Conservation (phyloP, 169 alveolate genomes). For the Eimeria acervulina region DNA sequence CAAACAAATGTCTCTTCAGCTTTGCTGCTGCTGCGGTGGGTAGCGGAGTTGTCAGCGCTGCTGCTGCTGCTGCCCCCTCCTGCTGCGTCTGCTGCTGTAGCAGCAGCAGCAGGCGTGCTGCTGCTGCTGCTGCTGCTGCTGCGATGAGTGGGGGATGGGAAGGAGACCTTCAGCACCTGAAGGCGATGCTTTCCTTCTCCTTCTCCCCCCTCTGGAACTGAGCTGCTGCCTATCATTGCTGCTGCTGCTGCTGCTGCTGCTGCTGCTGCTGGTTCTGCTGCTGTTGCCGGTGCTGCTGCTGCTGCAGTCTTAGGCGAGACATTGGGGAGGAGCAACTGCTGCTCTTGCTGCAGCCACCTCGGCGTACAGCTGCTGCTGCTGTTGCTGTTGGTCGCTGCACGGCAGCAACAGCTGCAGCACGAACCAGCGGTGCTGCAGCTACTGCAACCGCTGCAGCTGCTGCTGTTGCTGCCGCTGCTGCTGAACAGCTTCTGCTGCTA, state of each 20-base stretch:
- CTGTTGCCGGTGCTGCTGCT: neutral
- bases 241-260: constrained; percentile 31
- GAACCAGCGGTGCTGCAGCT: neutral
- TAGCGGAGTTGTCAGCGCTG: neutral
- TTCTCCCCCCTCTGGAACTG: neutral
- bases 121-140: neutral
- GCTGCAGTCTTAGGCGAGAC: neutral
- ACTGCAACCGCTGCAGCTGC: neutral
- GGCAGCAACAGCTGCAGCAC: neutral
- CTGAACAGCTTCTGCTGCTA: no score
- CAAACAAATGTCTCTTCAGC: neutral
- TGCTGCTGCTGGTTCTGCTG: neutral
- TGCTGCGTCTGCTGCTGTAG: neutral
- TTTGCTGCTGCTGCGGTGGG: neutral
- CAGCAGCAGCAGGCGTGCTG: constrained; percentile 10
- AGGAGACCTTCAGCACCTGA: neutral
- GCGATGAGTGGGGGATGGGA: constrained; percentile 1
- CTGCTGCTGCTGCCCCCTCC: no score
- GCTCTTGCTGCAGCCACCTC: neutral
- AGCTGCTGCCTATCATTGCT: neutral
- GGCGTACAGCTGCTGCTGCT: neutral
- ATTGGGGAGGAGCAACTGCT: neutral
- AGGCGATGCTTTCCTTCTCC: neutral
- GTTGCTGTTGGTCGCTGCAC: neutral
- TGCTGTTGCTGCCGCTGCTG: neutral